Conservation (phyloP, 2,329 filamentous ascomycete genomes). For the Basipetospora chlamydospora region DNA sequence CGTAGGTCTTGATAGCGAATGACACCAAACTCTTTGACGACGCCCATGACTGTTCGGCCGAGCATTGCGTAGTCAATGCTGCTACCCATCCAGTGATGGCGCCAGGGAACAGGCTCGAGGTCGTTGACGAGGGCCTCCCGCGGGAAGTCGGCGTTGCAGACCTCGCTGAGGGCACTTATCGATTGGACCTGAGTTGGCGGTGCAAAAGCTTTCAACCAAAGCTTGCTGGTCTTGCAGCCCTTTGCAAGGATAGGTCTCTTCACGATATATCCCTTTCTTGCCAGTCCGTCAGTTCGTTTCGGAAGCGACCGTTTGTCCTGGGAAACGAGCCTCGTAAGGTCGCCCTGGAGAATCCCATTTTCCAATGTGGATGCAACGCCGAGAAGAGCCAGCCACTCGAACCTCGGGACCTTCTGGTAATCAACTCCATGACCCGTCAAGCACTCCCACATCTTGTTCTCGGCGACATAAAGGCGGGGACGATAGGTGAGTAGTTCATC, state of each 20-base stretch:
- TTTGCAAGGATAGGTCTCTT: slow-evolving; percentile 45
- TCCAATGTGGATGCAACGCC: slow-evolving; percentile 40
- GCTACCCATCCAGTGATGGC: slow-evolving; percentile 38
- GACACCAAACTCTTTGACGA: slow-evolving; percentile 42
- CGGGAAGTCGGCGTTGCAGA: slow-evolving; percentile 11
- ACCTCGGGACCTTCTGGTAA: slow-evolving; percentile 39
- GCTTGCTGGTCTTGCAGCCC: slow-evolving; percentile 46
- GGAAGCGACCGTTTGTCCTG: slow-evolving; percentile 52
- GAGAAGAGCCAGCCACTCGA: slow-evolving; percentile 44
- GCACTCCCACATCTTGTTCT: slow-evolving; percentile 43
- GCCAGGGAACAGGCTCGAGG: slow-evolving; percentile 41
- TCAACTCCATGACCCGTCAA: slow-evolving; percentile 45
- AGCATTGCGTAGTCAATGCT: slow-evolving; percentile 44
- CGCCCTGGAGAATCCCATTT: slow-evolving; percentile 45
- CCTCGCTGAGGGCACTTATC: slow-evolving; percentile 6
- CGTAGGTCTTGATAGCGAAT: slow-evolving; percentile 44
- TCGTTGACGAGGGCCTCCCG: slow-evolving; percentile 16
- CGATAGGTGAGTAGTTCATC: slow-evolving; percentile 6
- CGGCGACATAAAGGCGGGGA: slow-evolving; percentile 31
- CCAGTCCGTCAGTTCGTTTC: slow-evolving; percentile 43
- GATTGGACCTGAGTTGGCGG: slow-evolving; percentile 18
- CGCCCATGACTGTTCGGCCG: slow-evolving; percentile 40
- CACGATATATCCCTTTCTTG: slow-evolving; percentile 45
- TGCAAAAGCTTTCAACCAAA: slow-evolving; percentile 44
- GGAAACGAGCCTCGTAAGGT: slow-evolving; percentile 39